These are phyloP conservation scores for Murraya paniculata DNA, from an alignment of 345 rosid genomes.

Conservation along the genomic window DNA sequence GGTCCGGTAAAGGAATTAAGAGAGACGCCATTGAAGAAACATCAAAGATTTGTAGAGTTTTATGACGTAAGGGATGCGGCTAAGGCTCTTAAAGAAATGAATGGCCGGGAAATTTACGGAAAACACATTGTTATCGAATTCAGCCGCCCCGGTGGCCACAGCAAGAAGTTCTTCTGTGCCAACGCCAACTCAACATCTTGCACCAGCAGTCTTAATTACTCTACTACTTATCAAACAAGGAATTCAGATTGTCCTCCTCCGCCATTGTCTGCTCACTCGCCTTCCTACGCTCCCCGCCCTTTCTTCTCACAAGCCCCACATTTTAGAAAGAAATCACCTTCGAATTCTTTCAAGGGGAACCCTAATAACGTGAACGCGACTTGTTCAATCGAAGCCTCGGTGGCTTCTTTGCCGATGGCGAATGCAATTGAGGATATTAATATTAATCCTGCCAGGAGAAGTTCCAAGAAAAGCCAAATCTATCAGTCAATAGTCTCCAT, in stretches of 20 bases:
- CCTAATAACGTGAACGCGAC: constrained; percentile 19
- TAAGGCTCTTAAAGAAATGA: constrained; percentile 61
- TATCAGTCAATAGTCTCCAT: constrained; percentile 4
- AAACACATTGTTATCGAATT: constrained; percentile 58
- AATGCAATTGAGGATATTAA: constrained; percentile 4
- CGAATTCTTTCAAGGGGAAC: constrained; percentile 19
- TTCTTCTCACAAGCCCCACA: constrained; percentile 12
- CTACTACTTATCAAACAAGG: constrained; percentile 1
- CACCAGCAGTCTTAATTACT: background rate
- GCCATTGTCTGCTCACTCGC: background rate
- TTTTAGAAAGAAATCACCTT: constrained; percentile 8
- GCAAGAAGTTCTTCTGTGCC: constrained; percentile 45
- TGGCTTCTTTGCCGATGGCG: constrained; percentile 31
- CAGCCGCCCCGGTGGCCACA: constrained; percentile 87
- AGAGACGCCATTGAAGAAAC: constrained; percentile 85
- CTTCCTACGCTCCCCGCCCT: constrained; percentile 16
- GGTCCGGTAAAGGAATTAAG: constrained; percentile 80
- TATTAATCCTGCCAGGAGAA: constrained; percentile 25
- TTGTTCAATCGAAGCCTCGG: constrained; percentile 21
- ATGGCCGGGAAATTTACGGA: constrained; percentile 64
- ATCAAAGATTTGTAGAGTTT: constrained; percentile 81
- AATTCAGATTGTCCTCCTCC: constrained; percentile 21
- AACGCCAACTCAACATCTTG: background rate
- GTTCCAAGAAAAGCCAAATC: constrained; percentile 24
- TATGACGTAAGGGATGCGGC: constrained; percentile 84